Percentiles rank a stretch among this genome's conserved stretches.
These are phyloP conservation scores for Xylaria castorea DNA, from an alignment of 495 filamentous ascomycete species.

Conservation along the genomic window DNA sequence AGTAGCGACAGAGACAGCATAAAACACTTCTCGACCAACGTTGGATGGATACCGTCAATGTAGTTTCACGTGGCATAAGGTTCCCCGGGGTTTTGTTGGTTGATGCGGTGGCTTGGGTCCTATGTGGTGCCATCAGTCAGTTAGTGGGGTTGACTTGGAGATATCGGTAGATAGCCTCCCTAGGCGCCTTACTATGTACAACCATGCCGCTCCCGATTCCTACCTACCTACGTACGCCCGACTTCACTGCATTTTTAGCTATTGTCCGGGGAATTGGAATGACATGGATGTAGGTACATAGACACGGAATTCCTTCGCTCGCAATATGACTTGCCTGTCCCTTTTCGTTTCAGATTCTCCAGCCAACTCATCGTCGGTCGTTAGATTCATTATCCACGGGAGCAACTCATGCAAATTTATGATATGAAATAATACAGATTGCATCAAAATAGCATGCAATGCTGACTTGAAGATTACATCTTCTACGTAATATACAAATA, in stretches of 20 bases:
- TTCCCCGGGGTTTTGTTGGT: not conserved
- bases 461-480: constrained; percentile 13
- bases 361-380: not conserved
- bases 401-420: not conserved
- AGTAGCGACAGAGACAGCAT: not conserved
- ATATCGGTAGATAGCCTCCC: too few relatives aligned
- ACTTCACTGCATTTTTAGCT: not conserved
- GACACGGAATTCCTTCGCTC: not conserved
- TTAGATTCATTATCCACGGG: not conserved
- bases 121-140: too few relatives aligned
- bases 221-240: too few relatives aligned
- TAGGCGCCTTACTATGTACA: too few relatives aligned
- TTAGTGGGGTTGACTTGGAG: too few relatives aligned
- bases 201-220: too few relatives aligned
- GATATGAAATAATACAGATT: not conserved
- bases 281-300: not conserved
- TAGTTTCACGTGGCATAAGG: too few relatives aligned
- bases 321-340: not conserved
- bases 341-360: not conserved
- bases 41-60: too few relatives aligned
- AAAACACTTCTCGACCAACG: too few relatives aligned
- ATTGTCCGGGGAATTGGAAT: not conserved
- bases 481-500: constrained; percentile 25
- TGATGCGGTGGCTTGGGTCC: too few relatives aligned
- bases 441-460: not conserved